Evolutionary conservation across 2,329 filamentous ascomycete genomes (phyloP).

Genomic region (Tolypocladium cylindrosporum): DNA sequence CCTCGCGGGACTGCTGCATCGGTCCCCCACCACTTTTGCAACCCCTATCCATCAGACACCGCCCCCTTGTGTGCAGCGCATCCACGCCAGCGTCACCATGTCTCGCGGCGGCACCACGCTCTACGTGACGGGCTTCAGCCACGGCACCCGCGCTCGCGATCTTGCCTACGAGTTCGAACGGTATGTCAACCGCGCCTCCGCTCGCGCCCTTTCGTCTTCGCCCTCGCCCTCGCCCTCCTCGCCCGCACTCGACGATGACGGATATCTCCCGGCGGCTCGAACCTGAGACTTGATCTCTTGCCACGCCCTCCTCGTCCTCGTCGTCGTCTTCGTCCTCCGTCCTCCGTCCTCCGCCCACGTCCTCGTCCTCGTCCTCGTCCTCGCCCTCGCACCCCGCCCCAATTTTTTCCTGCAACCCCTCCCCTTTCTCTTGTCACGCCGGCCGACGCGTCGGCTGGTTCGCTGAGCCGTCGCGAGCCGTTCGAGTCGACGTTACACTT

Average conservation of each 20-base stretch:
- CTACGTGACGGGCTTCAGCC: conserved; percentile 98
- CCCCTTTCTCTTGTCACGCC: conserved; percentile 10
- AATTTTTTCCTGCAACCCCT: conserved; percentile 9
- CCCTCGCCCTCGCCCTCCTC: conserved; percentile 32
- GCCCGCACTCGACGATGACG: conserved; percentile 27
- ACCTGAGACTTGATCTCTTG: conserved; percentile 11
- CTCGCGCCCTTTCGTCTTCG: conserved; percentile 22
- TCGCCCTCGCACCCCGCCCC: conserved; percentile 2
- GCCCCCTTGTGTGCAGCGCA: neutral
- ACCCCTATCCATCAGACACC: neutral
- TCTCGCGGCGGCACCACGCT: conserved; percentile 90
- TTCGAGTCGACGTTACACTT: conserved; percentile 14
- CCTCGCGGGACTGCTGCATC: neutral
- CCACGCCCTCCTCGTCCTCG: conserved; percentile 10
- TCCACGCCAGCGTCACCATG: conserved; percentile 42
- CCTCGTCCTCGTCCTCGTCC: conserved; percentile 14
- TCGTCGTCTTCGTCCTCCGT: conserved; percentile 9
- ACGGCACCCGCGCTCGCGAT: conserved; percentile 96
- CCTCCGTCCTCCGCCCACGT: conserved; percentile 10
- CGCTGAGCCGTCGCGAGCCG: conserved; percentile 13
- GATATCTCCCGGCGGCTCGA: conserved; percentile 13
- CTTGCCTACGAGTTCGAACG: conserved; percentile 99
- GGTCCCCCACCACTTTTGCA: conserved; percentile 3
- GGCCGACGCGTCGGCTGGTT: conserved; percentile 17
- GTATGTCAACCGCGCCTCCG: conserved; percentile 63